Conservation (phyloP, 805 yeast species). For the Saturnispora serradocipensis region DNA sequence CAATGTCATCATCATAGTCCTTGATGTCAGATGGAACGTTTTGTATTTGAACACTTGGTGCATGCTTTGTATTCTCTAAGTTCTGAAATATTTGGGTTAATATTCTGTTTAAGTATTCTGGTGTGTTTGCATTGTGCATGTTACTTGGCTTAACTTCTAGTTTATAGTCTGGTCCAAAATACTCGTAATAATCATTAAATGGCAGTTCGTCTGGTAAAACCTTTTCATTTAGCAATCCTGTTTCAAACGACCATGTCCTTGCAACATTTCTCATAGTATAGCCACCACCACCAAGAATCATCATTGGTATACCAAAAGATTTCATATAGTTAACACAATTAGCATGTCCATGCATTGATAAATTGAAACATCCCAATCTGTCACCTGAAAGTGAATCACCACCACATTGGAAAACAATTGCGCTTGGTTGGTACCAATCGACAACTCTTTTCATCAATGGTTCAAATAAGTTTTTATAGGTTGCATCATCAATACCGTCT, state of each 20-base stretch:
- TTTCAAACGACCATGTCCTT: conserved; percentile 89
- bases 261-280: conserved; percentile 97
- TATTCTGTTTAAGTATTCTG: conserved; percentile 82
- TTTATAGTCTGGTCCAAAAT: conserved; percentile 94
- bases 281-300: conserved; percentile 98
- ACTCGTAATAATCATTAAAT: conserved; percentile 93
- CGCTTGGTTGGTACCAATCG: conserved; percentile 91
- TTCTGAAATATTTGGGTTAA: conserved; percentile 67
- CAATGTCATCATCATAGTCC: conserved; percentile 69
- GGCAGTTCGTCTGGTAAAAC: conserved; percentile 72
- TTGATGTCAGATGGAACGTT: conserved; percentile 84
- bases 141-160: conserved; percentile 91
- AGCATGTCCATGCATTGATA: conserved; percentile 91
- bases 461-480: conserved; percentile 77
- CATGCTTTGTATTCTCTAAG: conserved; percentile 83
- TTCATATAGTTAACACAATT: conserved; percentile 87
- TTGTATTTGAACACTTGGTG: conserved; percentile 94
- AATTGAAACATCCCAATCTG: conserved; percentile 89
- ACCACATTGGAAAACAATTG: conserved; percentile 96
- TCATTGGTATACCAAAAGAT: conserved; percentile 76
- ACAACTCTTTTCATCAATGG: conserved; percentile 71
- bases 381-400: conserved; percentile 97
- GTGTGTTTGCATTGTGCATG: conserved; percentile 93
- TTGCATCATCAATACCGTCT: conserved; percentile 90
- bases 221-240: conserved; percentile 78